Percentiles rank a stretch among this genome's conserved stretches.
Conservation (phyloP, 2,329 filamentous ascomycete genomes). For the Cryphonectria carpinicola region DNA sequence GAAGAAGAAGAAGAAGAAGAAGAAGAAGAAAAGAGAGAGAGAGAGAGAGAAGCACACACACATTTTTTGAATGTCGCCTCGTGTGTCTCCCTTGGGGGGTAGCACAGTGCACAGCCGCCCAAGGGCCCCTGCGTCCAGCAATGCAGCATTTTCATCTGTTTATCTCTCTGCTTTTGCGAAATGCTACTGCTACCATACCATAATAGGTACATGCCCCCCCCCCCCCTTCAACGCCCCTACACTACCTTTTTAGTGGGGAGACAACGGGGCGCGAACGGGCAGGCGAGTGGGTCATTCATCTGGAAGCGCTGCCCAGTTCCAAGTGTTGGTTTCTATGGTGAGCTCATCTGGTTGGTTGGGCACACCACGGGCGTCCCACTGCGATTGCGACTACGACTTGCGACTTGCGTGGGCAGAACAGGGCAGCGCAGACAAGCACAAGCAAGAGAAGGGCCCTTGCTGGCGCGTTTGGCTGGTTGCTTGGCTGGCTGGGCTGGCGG, state of each 20-base stretch:
- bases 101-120: not conserved
- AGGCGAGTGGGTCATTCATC: slow-evolving; percentile 11
- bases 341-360: slow-evolving; percentile 18
- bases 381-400: slow-evolving; percentile 2
- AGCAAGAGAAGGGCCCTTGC: not conserved
- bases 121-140: not conserved
- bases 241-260: not conserved
- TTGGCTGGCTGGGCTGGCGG: not conserved
- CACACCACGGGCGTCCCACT: slow-evolving; percentile 17
- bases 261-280: not conserved
- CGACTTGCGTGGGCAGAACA: not conserved
- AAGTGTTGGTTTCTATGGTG: not conserved
- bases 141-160: not conserved
- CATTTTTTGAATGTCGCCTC: not conserved
- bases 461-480: too few species aligned
- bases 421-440: not conserved
- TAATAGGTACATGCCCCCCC: not conserved
- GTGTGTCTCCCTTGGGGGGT: not conserved
- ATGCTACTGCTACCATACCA: not conserved
- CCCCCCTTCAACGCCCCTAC: not conserved
- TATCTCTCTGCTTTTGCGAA: not conserved
- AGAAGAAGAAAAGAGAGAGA: not conserved
- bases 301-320: slow-evolving; percentile 10
- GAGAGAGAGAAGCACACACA: not conserved
- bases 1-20: too few species aligned